A percentile compares a stretch with the other conserved stretches of the same genome.
phyloP scores from a whole-genome alignment of 768 basidiomycete genomes.

The Suillus placidus region DNA sequence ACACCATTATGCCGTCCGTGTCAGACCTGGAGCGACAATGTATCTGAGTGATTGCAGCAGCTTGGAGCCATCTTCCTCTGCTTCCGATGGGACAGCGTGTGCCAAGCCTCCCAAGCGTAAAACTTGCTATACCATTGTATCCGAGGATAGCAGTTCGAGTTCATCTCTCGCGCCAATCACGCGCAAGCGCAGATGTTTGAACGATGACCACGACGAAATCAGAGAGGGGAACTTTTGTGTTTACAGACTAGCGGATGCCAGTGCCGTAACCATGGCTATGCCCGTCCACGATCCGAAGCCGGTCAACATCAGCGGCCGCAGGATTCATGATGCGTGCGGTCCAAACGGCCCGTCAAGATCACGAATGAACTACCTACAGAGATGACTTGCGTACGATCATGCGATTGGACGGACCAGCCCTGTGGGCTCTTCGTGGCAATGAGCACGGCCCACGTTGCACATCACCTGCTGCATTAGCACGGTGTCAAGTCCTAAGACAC shows the following conservation, averaged over 20 bases:
- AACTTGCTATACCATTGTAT: not conserved
- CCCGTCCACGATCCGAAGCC: not conserved
- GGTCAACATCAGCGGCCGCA: not conserved
- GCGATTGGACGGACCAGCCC: not conserved
- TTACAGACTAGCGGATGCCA: not conserved
- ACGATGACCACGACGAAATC: not conserved
- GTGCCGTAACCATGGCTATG: not conserved
- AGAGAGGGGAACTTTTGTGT: not conserved
- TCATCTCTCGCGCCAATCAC: no score
- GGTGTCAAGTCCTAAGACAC: not conserved
- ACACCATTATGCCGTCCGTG: no score
- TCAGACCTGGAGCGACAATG: not conserved
- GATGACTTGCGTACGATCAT: not conserved
- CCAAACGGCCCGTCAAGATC: not conserved
- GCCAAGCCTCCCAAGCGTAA: not conserved
- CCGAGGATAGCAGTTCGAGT: not conserved
- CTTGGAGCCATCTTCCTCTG: not conserved
- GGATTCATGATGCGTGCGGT: not conserved
- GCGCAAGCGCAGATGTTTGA: constrained; percentile 1
- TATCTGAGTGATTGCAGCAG: no score
- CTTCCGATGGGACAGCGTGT: not conserved
- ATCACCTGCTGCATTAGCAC: not conserved
- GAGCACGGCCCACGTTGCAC: not conserved
- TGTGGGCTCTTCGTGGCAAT: not conserved
- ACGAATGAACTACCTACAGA: not conserved